Base-by-base conservation (phyloP, 306 rosid genomes). In the Acacia crassicarpa region DNA sequence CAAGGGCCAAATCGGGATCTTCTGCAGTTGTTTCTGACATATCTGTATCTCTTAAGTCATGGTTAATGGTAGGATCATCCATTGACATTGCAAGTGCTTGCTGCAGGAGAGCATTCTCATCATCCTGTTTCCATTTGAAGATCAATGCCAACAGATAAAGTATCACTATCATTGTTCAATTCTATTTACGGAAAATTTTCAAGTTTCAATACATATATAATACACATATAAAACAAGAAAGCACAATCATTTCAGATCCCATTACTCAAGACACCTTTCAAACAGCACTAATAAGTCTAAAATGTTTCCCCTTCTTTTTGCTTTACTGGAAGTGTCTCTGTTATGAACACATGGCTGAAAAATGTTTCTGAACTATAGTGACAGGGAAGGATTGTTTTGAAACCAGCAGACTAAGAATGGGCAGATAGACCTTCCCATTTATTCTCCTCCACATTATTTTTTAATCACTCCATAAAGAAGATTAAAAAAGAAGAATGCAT, bases 31-130 rank as follows among this genome's bases (percentile, higher is more conserved):
- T 92, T 70, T 91, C 97, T 65, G 99, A 91, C 99, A 96, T 92
- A 86, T 92, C 94, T 62, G 92, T 83, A 78, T 96, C 99, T 88
- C 79, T 92, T 30, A 56, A 61, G 67, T 96, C 99, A 32, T 86
- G 84, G 83, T 77, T 80, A 54, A 86, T 72, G 40, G 89, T 85
- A 59, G 99, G 97, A 56, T 92, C 97, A 81, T 96, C 97, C 99
- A 96, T 93, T 15, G 98, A 96, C 99, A 96, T 96, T 40, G 98
- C 97, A 89, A 96, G 99, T 33, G 99, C 99, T 88, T 92, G 97
- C 85, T 92, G 97, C 70, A 96, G 95, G 51, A 96, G 91, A 76
- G 98, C 97, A 84, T 89, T 96, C 77, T 96, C 99, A 25, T 87
- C 90, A 23, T 66, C 80, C 79, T 68, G 74, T 74, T 71, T 69